Evolutionary conservation across 371 early-diverging fungal genomes (phyloP).

Genomic region (Dichotomocladium elegans): DNA sequence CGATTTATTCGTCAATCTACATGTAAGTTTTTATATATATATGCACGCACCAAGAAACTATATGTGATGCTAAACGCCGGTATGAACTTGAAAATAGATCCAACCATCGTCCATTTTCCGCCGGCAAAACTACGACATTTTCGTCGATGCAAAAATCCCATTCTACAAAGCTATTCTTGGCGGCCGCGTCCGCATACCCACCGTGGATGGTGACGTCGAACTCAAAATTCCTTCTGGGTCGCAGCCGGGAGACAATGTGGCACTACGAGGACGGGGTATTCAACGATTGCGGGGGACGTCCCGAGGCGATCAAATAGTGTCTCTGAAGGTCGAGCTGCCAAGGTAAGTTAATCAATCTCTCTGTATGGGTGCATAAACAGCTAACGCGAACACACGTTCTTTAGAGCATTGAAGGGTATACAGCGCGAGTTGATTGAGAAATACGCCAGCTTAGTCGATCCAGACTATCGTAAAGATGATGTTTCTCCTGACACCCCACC

Average conservation of each 20-base stretch:
- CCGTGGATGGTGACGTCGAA: conserved; percentile 92
- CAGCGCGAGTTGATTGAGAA: conserved; percentile 35
- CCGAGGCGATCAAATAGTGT: conserved; percentile 86
- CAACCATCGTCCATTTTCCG: conserved; percentile 68
- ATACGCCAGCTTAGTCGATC: conserved; percentile 34
- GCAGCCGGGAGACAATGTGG: conserved; percentile 82
- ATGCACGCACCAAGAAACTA: too few species aligned
- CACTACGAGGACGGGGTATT: conserved; percentile 76
- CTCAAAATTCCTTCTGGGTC: conserved; percentile 79
- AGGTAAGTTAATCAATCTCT: conserved; percentile 26
- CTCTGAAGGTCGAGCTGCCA: conserved; percentile 76
- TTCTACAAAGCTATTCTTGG: conserved; percentile 85
- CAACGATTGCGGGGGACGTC: conserved; percentile 43
- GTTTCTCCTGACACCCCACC: conserved; percentile 1
- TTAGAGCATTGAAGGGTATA: conserved; percentile 25
- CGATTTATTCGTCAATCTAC: conserved; percentile 76
- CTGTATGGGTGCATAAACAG: neutral
- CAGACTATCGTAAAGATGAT: conserved; percentile 19
- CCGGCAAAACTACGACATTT: conserved; percentile 76
- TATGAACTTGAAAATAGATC: conserved; percentile 17
- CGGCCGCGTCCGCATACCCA: conserved; percentile 81
- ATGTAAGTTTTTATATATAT: conserved; percentile 37
- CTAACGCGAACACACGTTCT: neutral
- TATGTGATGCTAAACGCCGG: too few species aligned
- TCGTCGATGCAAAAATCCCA: conserved; percentile 70